A percentile compares a stretch with the other conserved stretches of the same genome.
Evolutionary conservation across 2,329 filamentous ascomycete species (phyloP).

Genomic region (Alternaria dauci): DNA sequence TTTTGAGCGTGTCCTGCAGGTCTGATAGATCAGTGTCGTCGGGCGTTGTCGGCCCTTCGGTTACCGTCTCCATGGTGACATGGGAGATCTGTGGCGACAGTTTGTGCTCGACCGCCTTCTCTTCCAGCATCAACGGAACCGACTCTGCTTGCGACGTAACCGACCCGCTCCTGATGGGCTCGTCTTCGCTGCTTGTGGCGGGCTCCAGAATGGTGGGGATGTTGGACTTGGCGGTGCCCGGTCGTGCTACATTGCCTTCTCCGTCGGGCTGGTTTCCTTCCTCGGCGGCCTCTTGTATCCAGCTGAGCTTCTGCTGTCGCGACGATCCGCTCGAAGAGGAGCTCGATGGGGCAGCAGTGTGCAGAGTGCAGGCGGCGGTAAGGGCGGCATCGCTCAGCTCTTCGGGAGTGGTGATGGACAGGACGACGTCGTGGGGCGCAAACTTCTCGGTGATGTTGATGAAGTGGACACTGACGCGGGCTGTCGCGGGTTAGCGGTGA

Average conservation of each 20-base stretch:
- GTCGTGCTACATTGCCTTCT: slow-evolving; percentile 30
- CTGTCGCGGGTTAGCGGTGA: slow-evolving; percentile 57
- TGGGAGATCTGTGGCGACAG: slow-evolving; percentile 31
- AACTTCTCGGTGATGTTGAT: slow-evolving; percentile 71
- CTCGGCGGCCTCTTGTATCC: slow-evolving; percentile 93
- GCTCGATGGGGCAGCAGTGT: slow-evolving; percentile 85
- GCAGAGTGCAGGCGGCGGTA: slow-evolving; percentile 86
- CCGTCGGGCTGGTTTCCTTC: slow-evolving; percentile 62
- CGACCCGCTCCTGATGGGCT: slow-evolving; percentile 16
- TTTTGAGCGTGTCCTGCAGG: slow-evolving; percentile 39
- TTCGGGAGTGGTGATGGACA: slow-evolving; percentile 76
- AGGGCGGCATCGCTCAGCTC: slow-evolving; percentile 89
- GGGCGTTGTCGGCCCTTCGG: slow-evolving; percentile 31
- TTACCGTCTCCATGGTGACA: slow-evolving; percentile 31
- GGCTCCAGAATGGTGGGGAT: slow-evolving; percentile 40
- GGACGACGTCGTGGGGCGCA: slow-evolving; percentile 84
- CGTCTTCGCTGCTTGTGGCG: slow-evolving; percentile 15
- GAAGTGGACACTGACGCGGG: slow-evolving; percentile 78
- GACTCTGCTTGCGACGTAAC: slow-evolving; percentile 26
- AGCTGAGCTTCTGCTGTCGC: slow-evolving; percentile 78
- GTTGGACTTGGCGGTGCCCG: slow-evolving; percentile 31
- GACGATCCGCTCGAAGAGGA: slow-evolving; percentile 83
- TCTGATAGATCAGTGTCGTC: slow-evolving; percentile 30
- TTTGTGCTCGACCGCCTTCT: slow-evolving; percentile 22
- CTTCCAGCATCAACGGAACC: slow-evolving; percentile 25